phyloP scores from a whole-genome alignment of 2,329 filamentous ascomycete species.

The Akanthomyces muscarius region DNA sequence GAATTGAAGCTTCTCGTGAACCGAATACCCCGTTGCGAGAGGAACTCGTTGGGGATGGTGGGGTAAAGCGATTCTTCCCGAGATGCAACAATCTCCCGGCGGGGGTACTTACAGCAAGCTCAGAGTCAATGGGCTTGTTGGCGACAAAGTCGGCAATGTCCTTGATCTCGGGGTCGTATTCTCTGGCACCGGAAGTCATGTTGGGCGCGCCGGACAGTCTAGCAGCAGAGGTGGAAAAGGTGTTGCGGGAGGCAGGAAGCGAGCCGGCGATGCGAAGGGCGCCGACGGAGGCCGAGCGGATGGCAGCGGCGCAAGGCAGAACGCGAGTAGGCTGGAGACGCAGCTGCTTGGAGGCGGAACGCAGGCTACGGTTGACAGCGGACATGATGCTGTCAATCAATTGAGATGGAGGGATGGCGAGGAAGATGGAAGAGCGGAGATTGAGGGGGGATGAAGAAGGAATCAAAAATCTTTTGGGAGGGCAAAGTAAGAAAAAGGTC shows the following conservation, averaged over 20 bases:
- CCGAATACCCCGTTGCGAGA: background rate
- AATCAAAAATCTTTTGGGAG: background rate
- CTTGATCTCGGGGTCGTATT: constrained; percentile 88
- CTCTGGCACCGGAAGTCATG: constrained; percentile 48
- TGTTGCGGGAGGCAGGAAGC: constrained; percentile 34
- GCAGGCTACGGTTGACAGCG: constrained; percentile 51
- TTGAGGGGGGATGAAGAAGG: background rate
- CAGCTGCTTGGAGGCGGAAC: constrained; percentile 52
- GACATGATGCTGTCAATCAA: constrained; percentile 41
- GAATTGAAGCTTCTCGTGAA: constrained; percentile 10
- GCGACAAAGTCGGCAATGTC: constrained; percentile 96
- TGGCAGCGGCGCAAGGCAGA: constrained; percentile 33
- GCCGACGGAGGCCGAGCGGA: constrained; percentile 28
- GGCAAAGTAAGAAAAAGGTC: constrained; percentile 1
- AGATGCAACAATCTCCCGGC: background rate
- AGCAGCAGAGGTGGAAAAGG: constrained; percentile 48
- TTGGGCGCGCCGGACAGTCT: constrained; percentile 47
- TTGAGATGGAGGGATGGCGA: background rate
- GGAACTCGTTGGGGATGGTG: constrained; percentile 20
- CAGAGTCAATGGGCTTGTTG: constrained; percentile 84
- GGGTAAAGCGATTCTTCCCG: constrained; percentile 3
- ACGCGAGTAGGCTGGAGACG: constrained; percentile 41
- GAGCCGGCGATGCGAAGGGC: constrained; percentile 30
- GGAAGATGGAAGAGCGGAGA: background rate
- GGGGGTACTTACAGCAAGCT: constrained; percentile 73